Evolutionary conservation across 371 early-diverging fungal genomes (phyloP).

Genomic region (Mortierella polycephala): DNA sequence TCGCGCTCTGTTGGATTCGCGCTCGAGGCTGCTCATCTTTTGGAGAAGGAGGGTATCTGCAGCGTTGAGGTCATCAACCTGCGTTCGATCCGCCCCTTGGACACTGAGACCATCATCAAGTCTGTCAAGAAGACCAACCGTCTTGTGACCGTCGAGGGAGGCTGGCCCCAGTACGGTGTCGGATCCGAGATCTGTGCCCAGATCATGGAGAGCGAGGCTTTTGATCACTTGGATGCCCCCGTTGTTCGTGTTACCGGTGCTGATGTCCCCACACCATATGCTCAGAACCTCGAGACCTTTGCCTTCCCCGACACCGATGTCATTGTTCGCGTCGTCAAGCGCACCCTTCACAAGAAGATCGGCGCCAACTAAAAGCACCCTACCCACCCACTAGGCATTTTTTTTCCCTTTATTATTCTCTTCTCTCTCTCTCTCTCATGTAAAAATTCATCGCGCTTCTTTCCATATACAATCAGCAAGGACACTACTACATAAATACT

Average conservation of each 20-base stretch:
- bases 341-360: slow-evolving; percentile 66
- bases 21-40: slow-evolving; percentile 91
- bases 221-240: slow-evolving; percentile 97
- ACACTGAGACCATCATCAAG: slow-evolving; percentile 91
- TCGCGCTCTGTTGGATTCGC: slow-evolving; percentile 92
- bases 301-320: slow-evolving; percentile 91
- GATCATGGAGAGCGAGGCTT: slow-evolving; percentile 96
- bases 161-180: slow-evolving; percentile 97
- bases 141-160: slow-evolving; percentile 97
- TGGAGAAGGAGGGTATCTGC: slow-evolving; percentile 87
- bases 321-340: slow-evolving; percentile 82
- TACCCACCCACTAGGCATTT: no score
- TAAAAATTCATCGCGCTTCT: slow-evolving; percentile 6
- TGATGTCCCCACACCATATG: slow-evolving; percentile 99
- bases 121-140: slow-evolving; percentile 98
- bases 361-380: slow-evolving; percentile 20
- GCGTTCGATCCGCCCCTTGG: slow-evolving; percentile 97
- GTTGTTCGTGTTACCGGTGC: slow-evolving; percentile 96
- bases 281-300: slow-evolving; percentile 92
- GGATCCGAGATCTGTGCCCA: slow-evolving; percentile 98
- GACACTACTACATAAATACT: no score
- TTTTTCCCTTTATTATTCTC: background rate
- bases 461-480: slow-evolving; percentile 1
- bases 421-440: background rate
- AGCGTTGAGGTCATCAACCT: slow-evolving; percentile 94